phyloP scores from a whole-genome alignment of 1,139 yeast genomes.

The Blastobotrys malaysiensis region DNA sequence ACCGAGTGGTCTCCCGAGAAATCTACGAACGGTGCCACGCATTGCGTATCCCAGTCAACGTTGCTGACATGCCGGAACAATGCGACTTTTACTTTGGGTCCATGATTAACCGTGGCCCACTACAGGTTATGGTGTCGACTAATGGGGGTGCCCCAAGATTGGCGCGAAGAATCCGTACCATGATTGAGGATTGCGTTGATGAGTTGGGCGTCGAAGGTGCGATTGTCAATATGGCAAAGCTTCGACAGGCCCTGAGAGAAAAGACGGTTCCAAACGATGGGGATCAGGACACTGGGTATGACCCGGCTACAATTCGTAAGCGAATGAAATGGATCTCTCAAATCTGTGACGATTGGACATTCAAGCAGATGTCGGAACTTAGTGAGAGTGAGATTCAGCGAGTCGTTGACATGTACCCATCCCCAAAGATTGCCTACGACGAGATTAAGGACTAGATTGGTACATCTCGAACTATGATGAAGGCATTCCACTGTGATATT shows the following conservation, averaged over 20 bases:
- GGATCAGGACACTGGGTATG: constrained; percentile 41
- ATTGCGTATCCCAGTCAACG: constrained; percentile 58
- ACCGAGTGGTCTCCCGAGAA: constrained; percentile 52
- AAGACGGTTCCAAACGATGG: constrained; percentile 21
- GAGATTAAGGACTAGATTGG: background rate
- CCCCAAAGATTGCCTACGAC: background rate
- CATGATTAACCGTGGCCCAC: constrained; percentile 66
- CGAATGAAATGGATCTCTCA: constrained; percentile 71
- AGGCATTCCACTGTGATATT: too few species aligned
- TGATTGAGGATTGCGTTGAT: constrained; percentile 42
- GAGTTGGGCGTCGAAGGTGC: constrained; percentile 41
- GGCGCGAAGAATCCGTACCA: constrained; percentile 59
- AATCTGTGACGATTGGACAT: constrained; percentile 55
- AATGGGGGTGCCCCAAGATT: constrained; percentile 80
- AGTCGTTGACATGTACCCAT: constrained; percentile 26
- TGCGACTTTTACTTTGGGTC: constrained; percentile 89
- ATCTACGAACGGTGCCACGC: constrained; percentile 57
- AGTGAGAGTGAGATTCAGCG: constrained; percentile 24
- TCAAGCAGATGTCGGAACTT: constrained; percentile 53
- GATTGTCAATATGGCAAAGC: constrained; percentile 55
- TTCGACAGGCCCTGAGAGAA: constrained; percentile 50
- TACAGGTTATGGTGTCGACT: constrained; percentile 79
- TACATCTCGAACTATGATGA: too few species aligned
- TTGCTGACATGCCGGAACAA: constrained; percentile 76
- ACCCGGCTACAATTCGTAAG: constrained; percentile 45